phyloP scores from a whole-genome alignment of 2,329 filamentous ascomycete species.

The Pyrenochaeta sp. region DNA sequence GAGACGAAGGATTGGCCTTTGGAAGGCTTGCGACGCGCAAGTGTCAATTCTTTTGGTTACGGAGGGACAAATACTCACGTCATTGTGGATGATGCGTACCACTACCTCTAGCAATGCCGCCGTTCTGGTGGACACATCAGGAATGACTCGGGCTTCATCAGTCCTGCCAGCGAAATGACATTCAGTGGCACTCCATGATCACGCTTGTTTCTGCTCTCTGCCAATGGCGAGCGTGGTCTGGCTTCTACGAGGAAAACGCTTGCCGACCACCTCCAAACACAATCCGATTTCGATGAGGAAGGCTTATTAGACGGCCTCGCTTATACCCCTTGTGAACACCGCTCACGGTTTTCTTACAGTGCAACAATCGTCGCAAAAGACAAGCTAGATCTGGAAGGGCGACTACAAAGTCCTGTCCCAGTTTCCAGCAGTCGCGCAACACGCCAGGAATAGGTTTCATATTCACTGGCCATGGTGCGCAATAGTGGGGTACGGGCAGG shows the following conservation, averaged over 20 bases:
- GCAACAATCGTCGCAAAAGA: slow-evolving; percentile 7
- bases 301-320: slow-evolving; percentile 19
- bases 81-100: slow-evolving; percentile 35
- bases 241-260: slow-evolving; percentile 20
- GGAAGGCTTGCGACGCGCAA: slow-evolving; percentile 17
- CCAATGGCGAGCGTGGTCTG: slow-evolving; percentile 18
- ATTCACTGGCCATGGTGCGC: slow-evolving; percentile 57
- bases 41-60: slow-evolving; percentile 31
- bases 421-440: background rate
- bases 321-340: slow-evolving; percentile 28
- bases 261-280: slow-evolving; percentile 15
- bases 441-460: slow-evolving; percentile 29
- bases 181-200: background rate
- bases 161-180: slow-evolving; percentile 6
- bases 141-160: slow-evolving; percentile 14
- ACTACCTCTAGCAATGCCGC: slow-evolving; percentile 14
- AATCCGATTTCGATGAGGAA: slow-evolving; percentile 10
- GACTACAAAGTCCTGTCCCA: background rate
- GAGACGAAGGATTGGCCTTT: slow-evolving; percentile 22
- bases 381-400: slow-evolving; percentile 4
- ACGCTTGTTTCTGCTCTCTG: slow-evolving; percentile 20
- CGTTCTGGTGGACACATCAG: slow-evolving; percentile 1
- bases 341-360: slow-evolving; percentile 9
- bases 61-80: slow-evolving; percentile 34
- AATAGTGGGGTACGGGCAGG: slow-evolving; percentile 53